Conservation (phyloP, 2,329 filamentous ascomycete genomes). For the Neofusicoccum laricinum region DNA sequence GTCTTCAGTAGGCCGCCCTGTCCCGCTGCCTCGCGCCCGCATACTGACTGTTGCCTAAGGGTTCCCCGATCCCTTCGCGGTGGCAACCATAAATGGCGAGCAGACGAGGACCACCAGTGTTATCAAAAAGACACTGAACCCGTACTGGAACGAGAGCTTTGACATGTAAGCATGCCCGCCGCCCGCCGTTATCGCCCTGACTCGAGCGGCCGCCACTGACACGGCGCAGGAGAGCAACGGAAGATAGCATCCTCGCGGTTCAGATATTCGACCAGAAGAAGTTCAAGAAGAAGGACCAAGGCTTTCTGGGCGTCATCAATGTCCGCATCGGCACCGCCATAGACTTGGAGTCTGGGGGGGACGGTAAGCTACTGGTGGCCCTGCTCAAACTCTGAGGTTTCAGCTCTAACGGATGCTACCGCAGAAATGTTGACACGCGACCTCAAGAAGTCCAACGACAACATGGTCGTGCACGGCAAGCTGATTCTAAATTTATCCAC, state of each 20-base stretch:
- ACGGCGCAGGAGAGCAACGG: slow-evolving; percentile 72
- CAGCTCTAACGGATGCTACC: slow-evolving; percentile 25
- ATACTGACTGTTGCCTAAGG: slow-evolving; percentile 55
- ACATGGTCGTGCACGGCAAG: slow-evolving; percentile 95
- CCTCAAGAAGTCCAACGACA: slow-evolving; percentile 96
- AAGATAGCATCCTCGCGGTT: slow-evolving; percentile 94
- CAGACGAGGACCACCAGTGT: slow-evolving; percentile 98
- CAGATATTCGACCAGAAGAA: slow-evolving; percentile 99
- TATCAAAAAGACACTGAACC: slow-evolving; percentile 95
- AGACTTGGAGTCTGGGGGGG: slow-evolving; percentile 81
- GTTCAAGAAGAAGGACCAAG: slow-evolving; percentile 99
- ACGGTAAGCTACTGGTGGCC: slow-evolving; percentile 62
- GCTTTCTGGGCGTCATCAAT: slow-evolving; percentile 96
- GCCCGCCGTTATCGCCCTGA: slow-evolving; percentile 16
- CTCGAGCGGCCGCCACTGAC: slow-evolving; percentile 24
- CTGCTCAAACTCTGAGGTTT: neutral
- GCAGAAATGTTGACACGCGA: slow-evolving; percentile 95
- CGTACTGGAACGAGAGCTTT: slow-evolving; percentile 99
- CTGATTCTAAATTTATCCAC: slow-evolving; percentile 95
- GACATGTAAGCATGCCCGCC: slow-evolving; percentile 71
- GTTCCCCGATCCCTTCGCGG: slow-evolving; percentile 96
- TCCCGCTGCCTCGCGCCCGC: slow-evolving; percentile 13
- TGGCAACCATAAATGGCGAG: slow-evolving; percentile 94
- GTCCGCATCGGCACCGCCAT: slow-evolving; percentile 93
- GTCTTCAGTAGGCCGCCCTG: slow-evolving; percentile 76